Base-by-base conservation (phyloP, 2,329 filamentous ascomycete genomes). In the Scytalidium lignicola region DNA sequence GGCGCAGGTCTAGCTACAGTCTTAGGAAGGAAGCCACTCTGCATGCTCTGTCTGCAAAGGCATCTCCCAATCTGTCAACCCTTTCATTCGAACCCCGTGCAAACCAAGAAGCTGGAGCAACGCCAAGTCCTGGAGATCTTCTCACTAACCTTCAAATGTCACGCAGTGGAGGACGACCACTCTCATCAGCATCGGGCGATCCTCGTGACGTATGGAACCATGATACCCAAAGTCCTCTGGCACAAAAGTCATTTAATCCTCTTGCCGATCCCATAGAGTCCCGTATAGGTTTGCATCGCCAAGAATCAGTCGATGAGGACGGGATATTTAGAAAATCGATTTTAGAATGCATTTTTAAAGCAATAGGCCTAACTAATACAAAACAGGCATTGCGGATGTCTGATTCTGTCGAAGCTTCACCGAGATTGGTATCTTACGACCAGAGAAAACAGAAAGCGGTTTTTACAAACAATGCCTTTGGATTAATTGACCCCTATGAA, bases 271-370 rank as follows among this genome's bases (percentile, higher is more conserved):
- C 75, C 9, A 12, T 51, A 51, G 70, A 72, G 29, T 69, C 69
- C 42, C 74, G 76, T 42, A 70, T 75, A 28, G 71, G 72, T 5
- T 69, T 80, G 23, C 86, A 90, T 59, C 80, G 86, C 4, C 83
- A 91, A 56, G 90, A 96, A 49, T 86, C 88, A 0, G 71, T 90
- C 7, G 89, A 96, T 56, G 93, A 97, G 63, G 92, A 96, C 60
- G 82, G 85, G 43, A 69, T 95, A 6, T 97, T 99, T 67, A 79
- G 95, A 39, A 85, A 90, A 51, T 95, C 90, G 0, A 90, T 99
- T 15, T 71, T 97, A 19, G 90, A 96, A 58, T 97, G 93, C 64
- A 95, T 99, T 72, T 92, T 96, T 69, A 96, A 92, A 63, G 87
- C 90, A 0, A 86, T 99, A 52, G 93, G 93, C 0, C 71, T 99